These are phyloP conservation scores for Vitis vinifera DNA, from an alignment of 164 flowering plant genomes.

Conservation along the genomic window DNA sequence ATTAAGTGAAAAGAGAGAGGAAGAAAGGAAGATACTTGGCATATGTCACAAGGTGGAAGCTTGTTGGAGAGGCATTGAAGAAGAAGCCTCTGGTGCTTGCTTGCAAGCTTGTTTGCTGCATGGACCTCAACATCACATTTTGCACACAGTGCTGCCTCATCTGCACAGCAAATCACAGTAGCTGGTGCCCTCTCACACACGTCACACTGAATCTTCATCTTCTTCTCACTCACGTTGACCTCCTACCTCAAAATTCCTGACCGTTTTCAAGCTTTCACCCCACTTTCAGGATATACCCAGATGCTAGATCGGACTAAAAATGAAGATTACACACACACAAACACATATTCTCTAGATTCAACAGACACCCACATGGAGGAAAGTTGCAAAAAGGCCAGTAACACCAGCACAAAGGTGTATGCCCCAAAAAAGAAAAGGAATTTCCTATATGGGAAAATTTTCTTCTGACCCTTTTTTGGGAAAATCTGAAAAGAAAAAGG, in stretches of 20 bases:
- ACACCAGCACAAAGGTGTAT: too few relatives aligned
- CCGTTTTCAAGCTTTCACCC: background rate
- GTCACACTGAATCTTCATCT: conserved; percentile 97
- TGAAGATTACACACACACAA: background rate
- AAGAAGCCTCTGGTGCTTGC: conserved; percentile 95
- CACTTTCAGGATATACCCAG: background rate
- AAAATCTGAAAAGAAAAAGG: background rate
- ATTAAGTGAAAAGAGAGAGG: background rate
- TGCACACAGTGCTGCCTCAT: conserved; percentile 91
- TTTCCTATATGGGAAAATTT: background rate
- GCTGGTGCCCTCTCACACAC: conserved; percentile 95
- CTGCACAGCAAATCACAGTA: conserved; percentile 94
- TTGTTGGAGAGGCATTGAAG: conserved; percentile 72
- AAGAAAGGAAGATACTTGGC: conserved; percentile 50
- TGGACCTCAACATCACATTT: conserved; percentile 90
- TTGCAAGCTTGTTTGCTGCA: conserved; percentile 94
- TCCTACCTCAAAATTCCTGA: background rate
- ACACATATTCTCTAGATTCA: background rate
- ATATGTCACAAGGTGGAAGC: conserved; percentile 91
- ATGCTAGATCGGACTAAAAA: background rate
- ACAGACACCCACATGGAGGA: background rate
- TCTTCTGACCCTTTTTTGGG: background rate
- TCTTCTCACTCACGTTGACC: background rate
- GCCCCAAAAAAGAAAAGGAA: background rate
- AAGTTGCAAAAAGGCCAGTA: background rate